phyloP scores from a whole-genome alignment of 306 rosid species.

The Rosa chinensis region DNA sequence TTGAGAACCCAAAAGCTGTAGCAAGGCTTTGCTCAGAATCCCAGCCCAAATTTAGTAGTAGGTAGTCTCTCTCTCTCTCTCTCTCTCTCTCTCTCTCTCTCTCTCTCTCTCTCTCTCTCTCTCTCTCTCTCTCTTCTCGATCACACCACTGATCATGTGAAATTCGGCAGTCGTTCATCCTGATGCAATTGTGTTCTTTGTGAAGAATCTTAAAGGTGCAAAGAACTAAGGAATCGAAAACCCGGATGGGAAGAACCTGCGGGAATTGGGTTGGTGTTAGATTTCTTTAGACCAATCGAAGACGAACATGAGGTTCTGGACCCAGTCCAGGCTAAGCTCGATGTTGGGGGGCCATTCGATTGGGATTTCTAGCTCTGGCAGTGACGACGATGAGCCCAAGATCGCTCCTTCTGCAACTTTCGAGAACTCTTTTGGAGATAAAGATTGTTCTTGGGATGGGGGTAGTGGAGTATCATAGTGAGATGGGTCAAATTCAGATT shows the following conservation, averaged over 20 bases:
- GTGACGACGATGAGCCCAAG: conserved; percentile 23
- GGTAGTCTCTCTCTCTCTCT: no score
- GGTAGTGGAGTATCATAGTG: not conserved
- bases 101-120: no score
- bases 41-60: no score
- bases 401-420: not conserved
- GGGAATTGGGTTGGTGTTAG: conserved; percentile 55
- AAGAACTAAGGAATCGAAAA: conserved; percentile 64
- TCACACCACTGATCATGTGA: no score
- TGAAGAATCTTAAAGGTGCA: conserved; percentile 74
- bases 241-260: conserved; percentile 56
- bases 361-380: conserved; percentile 39
- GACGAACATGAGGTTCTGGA: conserved; percentile 42
- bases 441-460: not conserved
- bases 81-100: no score
- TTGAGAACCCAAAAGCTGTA: no score
- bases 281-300: conserved; percentile 71
- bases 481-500: not conserved
- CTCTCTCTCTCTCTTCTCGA: no score
- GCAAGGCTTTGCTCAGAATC: no score
- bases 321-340: conserved; percentile 50
- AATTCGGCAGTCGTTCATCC: conserved; percentile 35
- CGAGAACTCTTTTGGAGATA: not conserved
- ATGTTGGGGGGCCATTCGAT: conserved; percentile 66
- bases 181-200: conserved; percentile 74